Conservation (phyloP, 352 stramenopile species). For the Phytophthora fragariaefolia region DNA sequence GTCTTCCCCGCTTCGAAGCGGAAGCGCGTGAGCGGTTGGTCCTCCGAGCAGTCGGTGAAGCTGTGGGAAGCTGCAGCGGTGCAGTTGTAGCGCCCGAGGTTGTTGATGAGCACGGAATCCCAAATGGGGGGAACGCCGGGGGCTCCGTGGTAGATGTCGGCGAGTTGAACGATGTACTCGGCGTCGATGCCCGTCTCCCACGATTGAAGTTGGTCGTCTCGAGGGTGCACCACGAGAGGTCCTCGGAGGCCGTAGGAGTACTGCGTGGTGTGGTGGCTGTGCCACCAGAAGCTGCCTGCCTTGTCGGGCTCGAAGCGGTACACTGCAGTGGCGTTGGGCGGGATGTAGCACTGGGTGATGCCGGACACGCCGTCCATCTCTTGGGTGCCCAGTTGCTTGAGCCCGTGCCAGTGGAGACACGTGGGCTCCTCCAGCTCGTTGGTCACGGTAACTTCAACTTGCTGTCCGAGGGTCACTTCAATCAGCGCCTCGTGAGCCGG, state of each 20-base stretch:
- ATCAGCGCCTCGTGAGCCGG: constrained; percentile 24
- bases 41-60: constrained; percentile 17
- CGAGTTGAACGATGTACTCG: constrained; percentile 37
- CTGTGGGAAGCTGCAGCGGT: background rate
- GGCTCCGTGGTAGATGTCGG: constrained; percentile 35
- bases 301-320: constrained; percentile 37
- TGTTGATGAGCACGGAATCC: constrained; percentile 43
- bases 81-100: constrained; percentile 38
- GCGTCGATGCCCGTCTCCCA: constrained; percentile 30
- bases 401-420: constrained; percentile 42
- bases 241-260: constrained; percentile 41
- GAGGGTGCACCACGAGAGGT: constrained; percentile 35
- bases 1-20: constrained; percentile 24
- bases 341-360: constrained; percentile 44
- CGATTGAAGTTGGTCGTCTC: constrained; percentile 2
- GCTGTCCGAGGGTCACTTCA: constrained; percentile 23
- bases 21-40: constrained; percentile 27
- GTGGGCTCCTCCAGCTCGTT: constrained; percentile 28
- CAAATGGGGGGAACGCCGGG: constrained; percentile 16
- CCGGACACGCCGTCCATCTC: constrained; percentile 40
- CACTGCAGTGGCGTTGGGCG: constrained; percentile 17
- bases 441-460: constrained; percentile 23
- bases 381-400: constrained; percentile 35
- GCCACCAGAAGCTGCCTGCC: constrained; percentile 41
- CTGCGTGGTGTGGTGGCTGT: constrained; percentile 25